A percentile compares a stretch with the other conserved stretches of the same genome.
Evolutionary conservation across 129 eudicot genomes (phyloP).

Genomic region (Sambucus nigra): DNA sequence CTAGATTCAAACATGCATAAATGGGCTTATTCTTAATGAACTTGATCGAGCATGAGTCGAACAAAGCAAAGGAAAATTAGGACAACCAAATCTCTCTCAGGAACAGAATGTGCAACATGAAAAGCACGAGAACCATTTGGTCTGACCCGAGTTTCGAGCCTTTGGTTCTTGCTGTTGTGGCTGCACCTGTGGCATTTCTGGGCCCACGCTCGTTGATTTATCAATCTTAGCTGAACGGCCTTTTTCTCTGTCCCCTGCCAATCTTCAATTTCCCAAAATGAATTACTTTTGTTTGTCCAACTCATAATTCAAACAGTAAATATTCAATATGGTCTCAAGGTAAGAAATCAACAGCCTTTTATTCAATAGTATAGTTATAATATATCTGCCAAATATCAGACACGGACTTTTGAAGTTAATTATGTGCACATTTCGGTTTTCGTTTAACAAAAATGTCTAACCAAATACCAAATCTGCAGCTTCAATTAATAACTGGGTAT

Average conservation of each 20-base stretch:
- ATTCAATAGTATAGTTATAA: too few species aligned
- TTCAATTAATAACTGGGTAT: too few species aligned
- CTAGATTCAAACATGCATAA: too few species aligned
- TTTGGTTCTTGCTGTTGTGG: constrained; percentile 2
- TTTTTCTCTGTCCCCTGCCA: constrained; percentile 22
- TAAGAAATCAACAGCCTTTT: too few species aligned
- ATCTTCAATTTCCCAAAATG: constrained; percentile 18
- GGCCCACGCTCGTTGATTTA: neutral
- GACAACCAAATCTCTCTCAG: neutral
- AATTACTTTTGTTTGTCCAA: neutral
- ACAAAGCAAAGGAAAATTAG: neutral
- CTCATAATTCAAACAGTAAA: neutral
- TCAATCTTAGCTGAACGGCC: constrained; percentile 11
- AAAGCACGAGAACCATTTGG: constrained; percentile 34
- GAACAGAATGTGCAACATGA: constrained; percentile 23
- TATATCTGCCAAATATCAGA: too few species aligned
- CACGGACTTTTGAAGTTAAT: neutral
- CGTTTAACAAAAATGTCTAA: too few species aligned
- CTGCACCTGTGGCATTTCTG: constrained; percentile 6
- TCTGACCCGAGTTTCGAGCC: constrained; percentile 2
- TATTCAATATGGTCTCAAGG: too few species aligned
- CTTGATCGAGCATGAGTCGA: neutral
- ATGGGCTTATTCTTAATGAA: too few species aligned
- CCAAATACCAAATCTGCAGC: too few species aligned
- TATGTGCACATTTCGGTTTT: too few species aligned